Percentiles rank a stretch among this genome's conserved stretches.
phyloP scores from a whole-genome alignment of 345 rosid species.

The Ricinus communis region DNA sequence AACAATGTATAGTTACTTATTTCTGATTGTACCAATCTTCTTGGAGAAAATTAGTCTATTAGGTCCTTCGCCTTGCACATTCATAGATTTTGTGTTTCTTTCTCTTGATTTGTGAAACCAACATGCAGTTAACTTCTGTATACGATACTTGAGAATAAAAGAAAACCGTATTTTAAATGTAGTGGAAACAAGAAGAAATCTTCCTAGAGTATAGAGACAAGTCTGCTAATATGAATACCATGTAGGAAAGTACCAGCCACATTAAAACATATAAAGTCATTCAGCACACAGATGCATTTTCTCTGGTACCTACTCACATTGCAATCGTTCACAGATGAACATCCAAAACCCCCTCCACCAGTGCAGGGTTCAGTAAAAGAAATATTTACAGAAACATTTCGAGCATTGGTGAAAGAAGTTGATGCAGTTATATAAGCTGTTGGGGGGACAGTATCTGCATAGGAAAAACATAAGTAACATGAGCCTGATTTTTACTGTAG shows the following conservation, averaged over 20 bases:
- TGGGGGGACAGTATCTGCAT: conserved; percentile 80
- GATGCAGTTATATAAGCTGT: conserved; percentile 64
- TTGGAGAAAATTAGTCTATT: no score
- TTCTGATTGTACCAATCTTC: no score
- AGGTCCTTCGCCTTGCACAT: no score
- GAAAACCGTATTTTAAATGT: not conserved
- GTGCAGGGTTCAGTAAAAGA: conserved; percentile 75
- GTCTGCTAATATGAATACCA: not conserved
- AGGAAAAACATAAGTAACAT: conserved; percentile 19
- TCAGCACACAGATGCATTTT: conserved; percentile 12
- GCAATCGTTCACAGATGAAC: conserved; percentile 76
- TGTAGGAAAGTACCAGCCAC: not conserved
- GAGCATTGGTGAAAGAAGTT: conserved; percentile 69
- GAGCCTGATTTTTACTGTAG: conserved; percentile 3
- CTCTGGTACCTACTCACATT: conserved; percentile 74
- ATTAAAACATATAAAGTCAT: not conserved
- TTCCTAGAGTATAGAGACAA: not conserved
- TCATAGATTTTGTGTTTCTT: no score
- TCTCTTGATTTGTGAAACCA: no score
- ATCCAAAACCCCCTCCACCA: conserved; percentile 70
- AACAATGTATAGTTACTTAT: no score
- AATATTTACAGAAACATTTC: conserved; percentile 67
- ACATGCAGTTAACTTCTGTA: no score
- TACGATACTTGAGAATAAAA: no score
- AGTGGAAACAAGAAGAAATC: conserved; percentile 3